These are phyloP conservation scores for Pseudopithomyces chartarum DNA, from an alignment of 2,329 filamentous ascomycete genomes.

Conservation along the genomic window DNA sequence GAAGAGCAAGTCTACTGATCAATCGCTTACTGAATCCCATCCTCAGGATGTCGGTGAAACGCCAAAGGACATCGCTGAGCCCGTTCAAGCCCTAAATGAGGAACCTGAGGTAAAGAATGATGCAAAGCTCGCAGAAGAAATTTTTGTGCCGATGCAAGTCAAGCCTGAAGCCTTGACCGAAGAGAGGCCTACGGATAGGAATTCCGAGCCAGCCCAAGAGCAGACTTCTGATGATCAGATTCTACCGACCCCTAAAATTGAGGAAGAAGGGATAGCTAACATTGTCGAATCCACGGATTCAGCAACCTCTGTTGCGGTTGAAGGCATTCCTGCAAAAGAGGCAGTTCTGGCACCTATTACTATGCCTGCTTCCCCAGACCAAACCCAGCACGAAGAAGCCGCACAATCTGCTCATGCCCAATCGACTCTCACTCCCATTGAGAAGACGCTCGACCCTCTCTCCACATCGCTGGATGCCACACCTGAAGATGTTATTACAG, in stretches of 20 bases:
- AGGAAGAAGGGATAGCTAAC: conserved; percentile 16
- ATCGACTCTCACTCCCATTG: not conserved
- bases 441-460: not conserved
- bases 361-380: not conserved
- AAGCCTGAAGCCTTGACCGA: not conserved
- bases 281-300: too few relatives aligned
- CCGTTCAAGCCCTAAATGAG: not conserved
- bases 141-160: not conserved
- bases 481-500: not conserved
- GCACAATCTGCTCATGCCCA: not conserved
- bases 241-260: too few relatives aligned
- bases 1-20: conserved; percentile 18
- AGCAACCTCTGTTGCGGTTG: not conserved
- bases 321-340: not conserved
- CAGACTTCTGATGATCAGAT: conserved; percentile 13
- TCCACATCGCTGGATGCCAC: not conserved
- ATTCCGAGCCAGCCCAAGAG: not conserved
- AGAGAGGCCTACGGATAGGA: not conserved
- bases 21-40: not conserved
- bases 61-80: not conserved
- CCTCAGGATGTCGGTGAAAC: not conserved
- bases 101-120: not conserved
- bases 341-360: not conserved
- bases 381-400: not conserved
- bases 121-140: not conserved